Evolutionary conservation across 805 yeast species (phyloP), one percentile per base, ranked within the genome.

Genomic region (Candida golubevii): DNA sequence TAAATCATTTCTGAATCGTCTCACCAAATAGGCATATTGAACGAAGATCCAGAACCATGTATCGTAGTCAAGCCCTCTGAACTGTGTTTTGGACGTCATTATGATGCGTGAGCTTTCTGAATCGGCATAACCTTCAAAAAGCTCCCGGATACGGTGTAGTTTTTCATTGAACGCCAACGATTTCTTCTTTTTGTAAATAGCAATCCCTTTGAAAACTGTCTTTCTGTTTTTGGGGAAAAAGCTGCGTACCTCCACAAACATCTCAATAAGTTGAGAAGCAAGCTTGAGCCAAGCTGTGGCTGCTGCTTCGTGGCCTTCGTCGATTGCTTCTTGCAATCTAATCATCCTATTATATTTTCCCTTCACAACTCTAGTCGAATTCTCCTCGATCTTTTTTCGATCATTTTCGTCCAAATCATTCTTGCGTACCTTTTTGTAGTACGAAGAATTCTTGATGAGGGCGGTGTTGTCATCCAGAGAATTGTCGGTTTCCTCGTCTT

Each of bases 11-110:
- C 80, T 81, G 56, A 72, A 77, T 48, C 74, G 75, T 0, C 88
- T 82, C 39, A 85, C 73, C 23, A 82, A 73, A 31, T 91, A 61
- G 0, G 95, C 82, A 54, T 85, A 80, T 56, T 83, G 85, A 78
- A 89, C 83, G 56, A 89, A 87, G 7, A 91, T 68, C 49, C 78
- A 80, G 61, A 88, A 88, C 99, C 99, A 93, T 32, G 76, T 76
- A 33, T 84, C 85, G 60, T 86, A 86, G 3, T 73, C 67, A 15
- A 89, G 65, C 0, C 96, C 97, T 45, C 96, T 72, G 57, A 85
- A 86, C 54, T 77, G 82, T 0, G 71, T 69, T 10, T 74, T 74
- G 0, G 86, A 76, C 0, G 81, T 75, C 54, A 63, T 56, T 50
- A 65, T 65, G 44, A 58, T 62, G 34, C 70, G 42, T 1, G 67